Conservation (phyloP, 495 filamentous ascomycete species). For the Xylaria nigripes region DNA sequence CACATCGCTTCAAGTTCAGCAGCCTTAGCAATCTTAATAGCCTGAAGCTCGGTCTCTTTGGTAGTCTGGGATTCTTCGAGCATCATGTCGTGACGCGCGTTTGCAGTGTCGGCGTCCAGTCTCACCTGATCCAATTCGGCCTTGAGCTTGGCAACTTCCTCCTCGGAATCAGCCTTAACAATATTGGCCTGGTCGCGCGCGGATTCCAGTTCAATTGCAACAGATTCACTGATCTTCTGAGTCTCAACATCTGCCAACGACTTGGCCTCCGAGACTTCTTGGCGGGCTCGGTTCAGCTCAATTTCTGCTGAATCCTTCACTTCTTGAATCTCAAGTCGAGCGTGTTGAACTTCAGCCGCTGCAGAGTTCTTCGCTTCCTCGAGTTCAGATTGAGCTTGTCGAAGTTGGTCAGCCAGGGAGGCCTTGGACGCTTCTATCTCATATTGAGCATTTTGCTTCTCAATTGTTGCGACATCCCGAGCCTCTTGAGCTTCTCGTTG, state of each 20-base stretch:
- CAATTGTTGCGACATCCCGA: constrained; percentile 64
- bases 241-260: constrained; percentile 69
- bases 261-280: constrained; percentile 74
- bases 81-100: constrained; percentile 64
- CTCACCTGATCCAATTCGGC: constrained; percentile 61
- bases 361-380: constrained; percentile 71
- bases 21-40: constrained; percentile 49
- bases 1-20: constrained; percentile 55
- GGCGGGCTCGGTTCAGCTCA: constrained; percentile 47
- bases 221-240: constrained; percentile 63
- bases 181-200: constrained; percentile 77
- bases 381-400: constrained; percentile 71
- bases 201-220: constrained; percentile 71
- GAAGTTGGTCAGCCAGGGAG: constrained; percentile 68
- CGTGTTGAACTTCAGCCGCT: constrained; percentile 68
- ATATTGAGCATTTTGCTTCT: constrained; percentile 57
- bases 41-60: constrained; percentile 56
- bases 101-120: constrained; percentile 65
- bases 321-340: constrained; percentile 33
- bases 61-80: constrained; percentile 65
- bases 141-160: constrained; percentile 58
- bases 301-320: constrained; percentile 6
- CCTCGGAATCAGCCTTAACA: constrained; percentile 67
- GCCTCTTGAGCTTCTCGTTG: constrained; percentile 79
- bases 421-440: constrained; percentile 77